Conservation (phyloP, 805 yeast species). For the Debaryomyces hansenii region DNA sequence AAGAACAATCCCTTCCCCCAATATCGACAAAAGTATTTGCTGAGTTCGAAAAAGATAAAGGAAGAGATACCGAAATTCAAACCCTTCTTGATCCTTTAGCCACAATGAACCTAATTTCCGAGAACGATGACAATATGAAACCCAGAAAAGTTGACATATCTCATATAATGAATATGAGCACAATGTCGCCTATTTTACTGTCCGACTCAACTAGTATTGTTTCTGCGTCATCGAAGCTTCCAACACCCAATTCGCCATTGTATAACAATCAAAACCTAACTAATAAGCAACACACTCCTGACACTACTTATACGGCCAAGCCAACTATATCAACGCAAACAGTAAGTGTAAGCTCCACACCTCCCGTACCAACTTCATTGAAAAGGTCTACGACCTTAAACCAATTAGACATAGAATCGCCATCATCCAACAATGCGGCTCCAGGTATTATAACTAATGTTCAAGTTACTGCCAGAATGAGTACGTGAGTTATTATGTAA, state of each 20-base stretch:
- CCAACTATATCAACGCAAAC: constrained; percentile 12
- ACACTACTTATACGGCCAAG: constrained; percentile 14
- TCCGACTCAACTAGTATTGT: constrained; percentile 8
- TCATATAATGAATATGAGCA: constrained; percentile 10
- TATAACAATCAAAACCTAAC: constrained; percentile 17
- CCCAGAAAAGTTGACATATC: constrained; percentile 16
- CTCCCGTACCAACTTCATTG: constrained; percentile 16
- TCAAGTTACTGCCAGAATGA: constrained; percentile 43
- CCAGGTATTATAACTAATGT: constrained; percentile 42
- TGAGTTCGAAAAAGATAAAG: background rate
- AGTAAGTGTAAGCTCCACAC: constrained; percentile 14
- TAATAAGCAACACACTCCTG: constrained; percentile 10
- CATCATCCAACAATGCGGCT: constrained; percentile 24
- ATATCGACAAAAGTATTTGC: background rate
- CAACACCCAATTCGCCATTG: constrained; percentile 16
- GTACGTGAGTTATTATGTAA: constrained; percentile 18
- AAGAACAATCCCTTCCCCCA: background rate
- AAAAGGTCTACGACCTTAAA: constrained; percentile 34
- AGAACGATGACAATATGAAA: constrained; percentile 1
- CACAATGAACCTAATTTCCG: background rate
- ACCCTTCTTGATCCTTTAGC: background rate
- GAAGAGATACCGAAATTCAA: background rate
- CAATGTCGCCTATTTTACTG: constrained; percentile 14
- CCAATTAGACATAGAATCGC: constrained; percentile 28
- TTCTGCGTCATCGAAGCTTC: constrained; percentile 3